Evolutionary conservation across 331 rosid genomes (phyloP).

Genomic region (Spiraea crenata): DNA sequence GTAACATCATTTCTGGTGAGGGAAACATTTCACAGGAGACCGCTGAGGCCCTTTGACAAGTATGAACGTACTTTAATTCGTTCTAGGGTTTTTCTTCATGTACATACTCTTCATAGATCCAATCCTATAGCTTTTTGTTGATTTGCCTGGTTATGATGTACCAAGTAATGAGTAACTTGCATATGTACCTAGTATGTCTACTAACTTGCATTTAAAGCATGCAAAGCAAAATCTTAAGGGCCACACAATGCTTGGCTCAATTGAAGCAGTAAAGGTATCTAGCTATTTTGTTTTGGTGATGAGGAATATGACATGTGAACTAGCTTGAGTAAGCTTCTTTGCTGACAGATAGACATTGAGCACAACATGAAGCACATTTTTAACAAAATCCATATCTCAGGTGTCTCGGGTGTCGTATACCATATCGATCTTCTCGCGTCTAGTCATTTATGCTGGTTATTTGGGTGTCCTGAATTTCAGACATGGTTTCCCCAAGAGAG

Average conservation of each 20-base stretch:
- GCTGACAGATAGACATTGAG: no score
- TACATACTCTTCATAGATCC: conserved; percentile 1
- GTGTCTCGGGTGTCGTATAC: no score
- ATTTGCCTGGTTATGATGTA: background rate
- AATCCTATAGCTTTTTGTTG: background rate
- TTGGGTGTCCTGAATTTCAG: no score
- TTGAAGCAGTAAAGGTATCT: background rate
- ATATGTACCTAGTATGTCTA: background rate
- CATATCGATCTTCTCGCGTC: no score
- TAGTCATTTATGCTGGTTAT: no score
- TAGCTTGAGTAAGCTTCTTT: background rate
- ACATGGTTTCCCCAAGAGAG: no score
- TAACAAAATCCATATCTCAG: no score
- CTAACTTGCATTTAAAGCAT: background rate
- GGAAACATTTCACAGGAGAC: background rate
- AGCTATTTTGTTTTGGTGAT: background rate
- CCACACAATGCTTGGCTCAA: background rate
- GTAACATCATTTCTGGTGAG: background rate
- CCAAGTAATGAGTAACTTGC: background rate
- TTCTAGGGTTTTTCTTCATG: background rate
- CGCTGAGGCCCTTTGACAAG: background rate
- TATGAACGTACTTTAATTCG: background rate
- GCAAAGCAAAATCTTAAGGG: background rate
- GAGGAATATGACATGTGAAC: background rate
- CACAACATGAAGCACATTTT: no score